Conservation (phyloP, 306 rosid species). For the Bauhinia variegata region DNA sequence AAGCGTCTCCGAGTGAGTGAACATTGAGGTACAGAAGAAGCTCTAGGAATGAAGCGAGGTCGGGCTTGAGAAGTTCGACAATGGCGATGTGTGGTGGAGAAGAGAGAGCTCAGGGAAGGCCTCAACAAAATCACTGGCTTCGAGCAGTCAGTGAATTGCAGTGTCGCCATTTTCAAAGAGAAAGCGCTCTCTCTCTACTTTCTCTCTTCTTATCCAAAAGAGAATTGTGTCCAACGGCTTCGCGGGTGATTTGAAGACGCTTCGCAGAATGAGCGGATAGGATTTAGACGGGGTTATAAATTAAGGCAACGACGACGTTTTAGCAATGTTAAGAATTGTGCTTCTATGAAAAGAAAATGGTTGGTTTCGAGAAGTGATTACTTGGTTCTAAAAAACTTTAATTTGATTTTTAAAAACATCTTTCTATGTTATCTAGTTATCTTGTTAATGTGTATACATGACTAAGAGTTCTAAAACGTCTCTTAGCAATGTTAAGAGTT, state of each 20-base stretch:
- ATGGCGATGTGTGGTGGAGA: constrained; percentile 36
- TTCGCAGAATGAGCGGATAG: background rate
- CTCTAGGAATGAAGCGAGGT: constrained; percentile 48
- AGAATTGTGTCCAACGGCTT: constrained; percentile 29
- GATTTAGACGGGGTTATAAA: too few species aligned
- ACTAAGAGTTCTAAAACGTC: too few species aligned
- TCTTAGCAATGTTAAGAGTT: too few species aligned
- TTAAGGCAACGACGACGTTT: too few species aligned
- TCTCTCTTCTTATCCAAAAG: constrained; percentile 60
- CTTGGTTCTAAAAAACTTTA: too few species aligned
- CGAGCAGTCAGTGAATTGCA: constrained; percentile 60
- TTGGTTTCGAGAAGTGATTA: too few species aligned
- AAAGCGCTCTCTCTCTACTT: constrained; percentile 15
- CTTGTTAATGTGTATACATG: too few species aligned
- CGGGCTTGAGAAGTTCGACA: constrained; percentile 32
- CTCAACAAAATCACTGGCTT: constrained; percentile 43
- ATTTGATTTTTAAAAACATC: too few species aligned
- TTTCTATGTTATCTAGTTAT: too few species aligned
- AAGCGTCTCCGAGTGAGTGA: constrained; percentile 59
- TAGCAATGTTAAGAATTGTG: too few species aligned
- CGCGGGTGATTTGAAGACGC: constrained; percentile 59
- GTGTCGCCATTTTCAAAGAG: constrained; percentile 57
- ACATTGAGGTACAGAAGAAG: constrained; percentile 40
- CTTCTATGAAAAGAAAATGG: too few species aligned
- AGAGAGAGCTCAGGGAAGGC: constrained; percentile 50